Percentiles rank a stretch among this genome's conserved stretches.
phyloP scores from a whole-genome alignment of 305 asterid genomes.

The Solanum chacoense region DNA sequence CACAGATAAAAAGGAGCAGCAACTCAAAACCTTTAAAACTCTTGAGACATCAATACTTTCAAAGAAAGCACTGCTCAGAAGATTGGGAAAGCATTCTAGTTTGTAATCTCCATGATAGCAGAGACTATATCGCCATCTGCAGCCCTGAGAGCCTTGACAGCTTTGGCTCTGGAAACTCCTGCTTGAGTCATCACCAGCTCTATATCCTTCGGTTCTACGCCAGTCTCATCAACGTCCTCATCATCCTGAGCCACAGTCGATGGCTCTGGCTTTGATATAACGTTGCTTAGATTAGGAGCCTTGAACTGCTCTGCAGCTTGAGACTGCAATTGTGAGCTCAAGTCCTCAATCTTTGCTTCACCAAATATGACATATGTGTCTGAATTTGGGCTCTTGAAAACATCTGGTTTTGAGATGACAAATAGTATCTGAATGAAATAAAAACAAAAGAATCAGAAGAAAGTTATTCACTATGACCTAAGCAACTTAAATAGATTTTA shows the following conservation, averaged over 20 bases:
- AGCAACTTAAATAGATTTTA: background rate
- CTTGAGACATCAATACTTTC: background rate
- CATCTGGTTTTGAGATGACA: slow-evolving; percentile 63
- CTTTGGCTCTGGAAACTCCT: slow-evolving; percentile 50
- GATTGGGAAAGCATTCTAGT: slow-evolving; percentile 11
- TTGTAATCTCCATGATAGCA: slow-evolving; percentile 63
- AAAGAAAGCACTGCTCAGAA: background rate
- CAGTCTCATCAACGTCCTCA: slow-evolving; percentile 58
- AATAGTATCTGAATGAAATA: slow-evolving; percentile 33
- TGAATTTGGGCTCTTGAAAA: slow-evolving; percentile 65
- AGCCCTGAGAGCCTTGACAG: slow-evolving; percentile 54
- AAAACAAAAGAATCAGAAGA: background rate
- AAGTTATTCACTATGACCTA: background rate
- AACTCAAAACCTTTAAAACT: background rate
- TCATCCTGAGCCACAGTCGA: slow-evolving; percentile 37
- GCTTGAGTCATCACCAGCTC: slow-evolving; percentile 68
- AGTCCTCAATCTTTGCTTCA: slow-evolving; percentile 61
- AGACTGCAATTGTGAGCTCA: slow-evolving; percentile 61
- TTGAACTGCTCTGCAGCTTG: slow-evolving; percentile 71
- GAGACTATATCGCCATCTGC: slow-evolving; percentile 63
- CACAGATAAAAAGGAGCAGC: background rate
- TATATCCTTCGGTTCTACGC: slow-evolving; percentile 54
- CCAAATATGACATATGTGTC: slow-evolving; percentile 53
- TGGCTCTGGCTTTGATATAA: slow-evolving; percentile 37
- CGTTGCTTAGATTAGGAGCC: slow-evolving; percentile 35